Evolutionary conservation across 371 early-diverging fungal genomes (phyloP).

Genomic region (Syncephalastrum monosporum): DNA sequence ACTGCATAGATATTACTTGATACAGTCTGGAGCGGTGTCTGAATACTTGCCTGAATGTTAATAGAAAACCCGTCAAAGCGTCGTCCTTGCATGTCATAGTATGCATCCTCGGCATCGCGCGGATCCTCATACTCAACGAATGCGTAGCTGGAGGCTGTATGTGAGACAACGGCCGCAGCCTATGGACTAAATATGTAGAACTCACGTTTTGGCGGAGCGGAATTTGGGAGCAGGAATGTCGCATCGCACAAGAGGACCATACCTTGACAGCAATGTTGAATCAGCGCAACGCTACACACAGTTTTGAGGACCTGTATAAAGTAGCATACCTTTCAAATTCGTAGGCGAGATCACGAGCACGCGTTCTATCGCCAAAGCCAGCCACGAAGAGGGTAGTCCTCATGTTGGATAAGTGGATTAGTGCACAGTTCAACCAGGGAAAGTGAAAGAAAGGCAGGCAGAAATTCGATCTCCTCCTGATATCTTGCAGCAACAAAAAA

Average conservation of each 20-base stretch:
- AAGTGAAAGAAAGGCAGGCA: too few relatives aligned
- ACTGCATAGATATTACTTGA: too few relatives aligned
- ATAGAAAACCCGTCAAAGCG: conserved; percentile 78
- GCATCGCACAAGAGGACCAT: conserved; percentile 79
- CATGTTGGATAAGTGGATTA: conserved; percentile 11
- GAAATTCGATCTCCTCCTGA: too few relatives aligned
- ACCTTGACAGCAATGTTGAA: conserved; percentile 40
- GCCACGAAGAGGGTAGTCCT: conserved; percentile 69
- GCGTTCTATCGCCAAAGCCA: conserved; percentile 68
- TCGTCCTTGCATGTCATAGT: conserved; percentile 84
- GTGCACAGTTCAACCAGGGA: too few relatives aligned
- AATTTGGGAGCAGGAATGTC: conserved; percentile 82
- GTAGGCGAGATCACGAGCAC: conserved; percentile 80
- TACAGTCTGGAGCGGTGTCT: too few relatives aligned
- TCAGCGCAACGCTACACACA: too few relatives aligned
- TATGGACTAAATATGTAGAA: background rate
- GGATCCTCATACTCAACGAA: conserved; percentile 92
- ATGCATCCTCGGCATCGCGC: conserved; percentile 88
- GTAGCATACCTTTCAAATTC: conserved; percentile 76
- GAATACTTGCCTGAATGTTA: conserved; percentile 66
- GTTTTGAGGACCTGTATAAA: background rate
- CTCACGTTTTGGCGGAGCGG: conserved; percentile 65
- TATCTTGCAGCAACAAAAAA: too few relatives aligned
- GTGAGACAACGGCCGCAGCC: background rate
- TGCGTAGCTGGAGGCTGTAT: conserved; percentile 59